Percentiles rank a stretch among this genome's conserved stretches.
Conservation (phyloP, 345 rosid genomes). For the Leavenworthia alabamica region DNA sequence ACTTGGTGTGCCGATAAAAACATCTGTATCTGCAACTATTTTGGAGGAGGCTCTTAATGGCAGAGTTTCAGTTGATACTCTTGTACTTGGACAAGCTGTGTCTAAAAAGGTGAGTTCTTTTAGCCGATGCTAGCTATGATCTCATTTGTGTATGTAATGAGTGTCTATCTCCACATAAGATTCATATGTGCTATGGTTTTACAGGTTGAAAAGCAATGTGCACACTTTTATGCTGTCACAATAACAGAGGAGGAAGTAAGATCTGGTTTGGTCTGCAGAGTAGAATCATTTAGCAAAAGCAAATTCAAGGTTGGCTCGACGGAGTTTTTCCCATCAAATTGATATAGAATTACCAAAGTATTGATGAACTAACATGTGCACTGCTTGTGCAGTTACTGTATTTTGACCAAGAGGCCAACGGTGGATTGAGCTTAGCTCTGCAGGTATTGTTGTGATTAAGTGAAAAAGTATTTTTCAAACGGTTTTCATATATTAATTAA, state of each 20-base stretch:
- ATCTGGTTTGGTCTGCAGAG: slow-evolving; percentile 86
- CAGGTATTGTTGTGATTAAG: slow-evolving; percentile 49
- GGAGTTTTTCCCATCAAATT: background rate
- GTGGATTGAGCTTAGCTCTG: slow-evolving; percentile 85
- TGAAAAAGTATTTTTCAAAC: background rate
- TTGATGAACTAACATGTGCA: background rate
- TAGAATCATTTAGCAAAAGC: slow-evolving; percentile 92
- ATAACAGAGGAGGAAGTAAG: slow-evolving; percentile 86
- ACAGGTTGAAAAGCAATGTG: slow-evolving; percentile 99
- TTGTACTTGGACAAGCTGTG: slow-evolving; percentile 53
- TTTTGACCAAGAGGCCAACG: slow-evolving; percentile 72
- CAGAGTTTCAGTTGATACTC: slow-evolving; percentile 53
- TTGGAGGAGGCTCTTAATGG: slow-evolving; percentile 98
- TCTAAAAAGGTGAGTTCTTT: slow-evolving; percentile 57
- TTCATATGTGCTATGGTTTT: slow-evolving; percentile 20
- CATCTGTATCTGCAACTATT: slow-evolving; percentile 87
- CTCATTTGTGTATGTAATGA: slow-evolving; percentile 7
- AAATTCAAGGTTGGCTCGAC: slow-evolving; percentile 72
- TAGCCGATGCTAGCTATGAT: slow-evolving; percentile 4
- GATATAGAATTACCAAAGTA: background rate
- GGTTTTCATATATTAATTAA: too few species aligned
- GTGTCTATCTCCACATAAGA: slow-evolving; percentile 10
- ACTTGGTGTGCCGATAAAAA: slow-evolving; percentile 98
- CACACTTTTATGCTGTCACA: slow-evolving; percentile 86
- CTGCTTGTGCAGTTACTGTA: slow-evolving; percentile 71